Evolutionary conservation across 371 early-diverging fungal genomes (phyloP), one percentile per base, ranked within the genome.

Genomic region (Circinella umbellata): DNA sequence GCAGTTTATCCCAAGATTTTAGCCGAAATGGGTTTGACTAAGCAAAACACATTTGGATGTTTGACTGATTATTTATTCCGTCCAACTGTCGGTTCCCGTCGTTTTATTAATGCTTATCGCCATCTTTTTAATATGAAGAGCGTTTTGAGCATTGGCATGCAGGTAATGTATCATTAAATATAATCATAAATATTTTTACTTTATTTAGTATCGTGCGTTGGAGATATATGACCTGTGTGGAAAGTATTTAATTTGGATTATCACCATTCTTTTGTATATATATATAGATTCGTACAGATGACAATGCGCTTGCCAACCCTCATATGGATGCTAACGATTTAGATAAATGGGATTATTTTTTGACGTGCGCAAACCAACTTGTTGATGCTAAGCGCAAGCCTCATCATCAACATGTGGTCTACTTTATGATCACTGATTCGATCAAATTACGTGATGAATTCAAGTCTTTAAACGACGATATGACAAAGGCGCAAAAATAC

Each of bases 401-500:
- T 9, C 69, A 74, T 18, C 80, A 79, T 34, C 70, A 68, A 46
- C 75, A 68, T 10, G 69, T 74, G 6, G 69, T 79, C 4, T 79
- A 74, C 55, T 79, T 79, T 67, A 51, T 79, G 18, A 68, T 79
- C 61, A 79, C 80, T 8, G 80, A 79, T 49, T 79, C 76, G 11
- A 54, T 53, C 46, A 57, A 69, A 17, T 62, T 73, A 27, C 76
- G 76, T 18, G 67, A 74, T 17, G 74, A 79, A 36, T 73, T 79
- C 64, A 69, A 63, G 49, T 68, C 75, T 2, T 54, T 79, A 69
- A 79, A 79, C 48, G 54, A 70, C 15, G 72, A 76, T 37, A 27
- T 15, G 3, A 36, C 46, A 20, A 54, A 66, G n/a, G 69, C 69
- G 34, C 49, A 47, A 39, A 34, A 46, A 15, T 61, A 48, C 54